phyloP scores from a whole-genome alignment of 768 basidiomycete species.

The Suillus americanus region DNA sequence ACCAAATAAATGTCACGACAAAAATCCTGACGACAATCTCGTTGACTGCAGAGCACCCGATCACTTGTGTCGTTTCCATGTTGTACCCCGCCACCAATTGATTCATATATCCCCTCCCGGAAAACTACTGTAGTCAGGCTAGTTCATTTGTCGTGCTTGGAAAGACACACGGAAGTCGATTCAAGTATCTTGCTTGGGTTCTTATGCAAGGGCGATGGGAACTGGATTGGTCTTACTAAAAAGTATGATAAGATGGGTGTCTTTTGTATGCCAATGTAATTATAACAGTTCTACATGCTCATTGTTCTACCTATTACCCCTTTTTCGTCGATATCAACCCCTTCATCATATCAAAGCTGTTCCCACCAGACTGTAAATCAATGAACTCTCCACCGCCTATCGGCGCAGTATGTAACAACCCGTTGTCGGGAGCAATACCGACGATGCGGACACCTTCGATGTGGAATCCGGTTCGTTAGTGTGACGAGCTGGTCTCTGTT shows the following conservation, averaged over 20 bases:
- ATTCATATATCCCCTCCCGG: too few species aligned
- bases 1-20: too few species aligned
- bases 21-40: too few species aligned
- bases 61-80: too few species aligned
- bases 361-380: slow-evolving; percentile 97
- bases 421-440: slow-evolving; percentile 87
- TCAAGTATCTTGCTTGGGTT: slow-evolving; percentile 98
- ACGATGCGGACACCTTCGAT: slow-evolving; percentile 68
- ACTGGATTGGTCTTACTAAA: slow-evolving; percentile 75
- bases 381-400: slow-evolving; percentile 48
- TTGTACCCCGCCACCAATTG: too few species aligned
- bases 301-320: too few species aligned
- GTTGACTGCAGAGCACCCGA: too few species aligned
- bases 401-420: slow-evolving; percentile 79
- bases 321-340: slow-evolving; percentile 34
- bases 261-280: background rate
- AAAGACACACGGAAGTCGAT: slow-evolving; percentile 46
- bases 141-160: too few species aligned
- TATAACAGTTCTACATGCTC: too few species aligned
- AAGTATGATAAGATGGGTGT: too few species aligned
- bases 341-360: slow-evolving; percentile 94
- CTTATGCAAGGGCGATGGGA: slow-evolving; percentile 74
- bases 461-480: slow-evolving; percentile 73
- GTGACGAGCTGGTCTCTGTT: slow-evolving; percentile 79
- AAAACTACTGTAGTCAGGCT: too few species aligned